Evolutionary conservation across 768 basidiomycete genomes (phyloP).

Genomic region (Neoboletus magnificus): DNA sequence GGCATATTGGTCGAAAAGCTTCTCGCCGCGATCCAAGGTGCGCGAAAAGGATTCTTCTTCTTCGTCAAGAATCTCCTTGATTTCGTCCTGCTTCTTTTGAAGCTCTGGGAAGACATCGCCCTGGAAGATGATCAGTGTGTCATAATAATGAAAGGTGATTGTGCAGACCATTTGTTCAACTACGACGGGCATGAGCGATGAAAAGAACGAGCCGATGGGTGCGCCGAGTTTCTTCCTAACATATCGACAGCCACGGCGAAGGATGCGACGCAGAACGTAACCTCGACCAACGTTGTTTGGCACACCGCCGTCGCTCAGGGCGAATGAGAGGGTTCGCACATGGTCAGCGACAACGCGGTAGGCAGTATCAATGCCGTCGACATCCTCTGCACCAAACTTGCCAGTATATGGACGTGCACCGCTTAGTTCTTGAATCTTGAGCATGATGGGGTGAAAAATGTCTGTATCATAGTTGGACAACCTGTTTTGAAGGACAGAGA

Average conservation of each 20-base stretch:
- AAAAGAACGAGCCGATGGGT: slow-evolving; percentile 93
- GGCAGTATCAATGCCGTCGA: slow-evolving; percentile 93
- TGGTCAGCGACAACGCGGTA: slow-evolving; percentile 98
- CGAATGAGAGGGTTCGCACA: slow-evolving; percentile 91
- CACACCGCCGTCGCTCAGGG: slow-evolving; percentile 93
- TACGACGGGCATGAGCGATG: slow-evolving; percentile 83
- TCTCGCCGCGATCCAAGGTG: slow-evolving; percentile 96
- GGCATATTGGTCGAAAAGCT: slow-evolving; percentile 89
- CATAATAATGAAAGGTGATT: background rate
- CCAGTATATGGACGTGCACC: slow-evolving; percentile 86
- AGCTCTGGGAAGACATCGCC: slow-evolving; percentile 92
- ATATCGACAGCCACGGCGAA: slow-evolving; percentile 92
- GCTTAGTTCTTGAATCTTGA: slow-evolving; percentile 81
- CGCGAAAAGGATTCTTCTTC: slow-evolving; percentile 97
- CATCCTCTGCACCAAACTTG: slow-evolving; percentile 92
- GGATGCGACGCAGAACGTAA: slow-evolving; percentile 92
- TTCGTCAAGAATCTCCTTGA: slow-evolving; percentile 94
- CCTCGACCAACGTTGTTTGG: slow-evolving; percentile 96
- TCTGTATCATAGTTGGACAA: slow-evolving; percentile 98
- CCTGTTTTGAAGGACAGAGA: slow-evolving; percentile 88
- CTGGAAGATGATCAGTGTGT: slow-evolving; percentile 38
- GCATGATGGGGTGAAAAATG: slow-evolving; percentile 87
- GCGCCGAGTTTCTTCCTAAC: slow-evolving; percentile 93
- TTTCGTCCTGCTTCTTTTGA: slow-evolving; percentile 71
- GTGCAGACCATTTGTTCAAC: slow-evolving; percentile 78